phyloP scores from a whole-genome alignment of 2,329 filamentous ascomycete genomes.

The Alternaria atra region DNA sequence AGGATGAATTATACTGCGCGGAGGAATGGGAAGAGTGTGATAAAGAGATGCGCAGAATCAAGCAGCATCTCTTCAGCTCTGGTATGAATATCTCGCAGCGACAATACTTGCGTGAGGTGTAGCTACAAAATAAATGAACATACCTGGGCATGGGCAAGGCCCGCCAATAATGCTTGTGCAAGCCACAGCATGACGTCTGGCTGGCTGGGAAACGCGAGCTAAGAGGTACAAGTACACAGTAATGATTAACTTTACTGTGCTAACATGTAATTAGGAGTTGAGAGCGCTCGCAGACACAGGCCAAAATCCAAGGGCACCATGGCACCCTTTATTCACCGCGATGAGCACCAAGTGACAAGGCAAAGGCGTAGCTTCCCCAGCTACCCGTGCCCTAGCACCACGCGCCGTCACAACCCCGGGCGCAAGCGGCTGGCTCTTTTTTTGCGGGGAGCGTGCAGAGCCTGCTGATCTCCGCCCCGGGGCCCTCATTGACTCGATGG shows the following conservation, averaged over 20 bases:
- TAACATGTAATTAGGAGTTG: slow-evolving; percentile 21
- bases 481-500: slow-evolving; percentile 25
- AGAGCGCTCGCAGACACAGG: slow-evolving; percentile 21
- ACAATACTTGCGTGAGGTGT: slow-evolving; percentile 18
- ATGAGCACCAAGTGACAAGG: slow-evolving; percentile 10
- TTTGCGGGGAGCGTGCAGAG: slow-evolving; percentile 26
- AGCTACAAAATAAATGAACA: slow-evolving; percentile 27
- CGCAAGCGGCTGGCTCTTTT: slow-evolving; percentile 22
- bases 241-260: slow-evolving; percentile 22
- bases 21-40: slow-evolving; percentile 45
- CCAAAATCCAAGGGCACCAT: slow-evolving; percentile 21
- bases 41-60: slow-evolving; percentile 30
- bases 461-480: slow-evolving; percentile 34
- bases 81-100: slow-evolving; percentile 14
- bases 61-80: slow-evolving; percentile 40
- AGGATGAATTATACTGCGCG: slow-evolving; percentile 32
- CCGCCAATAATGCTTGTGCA: slow-evolving; percentile 45
- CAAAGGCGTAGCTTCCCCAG: slow-evolving; percentile 19
- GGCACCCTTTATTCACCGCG: slow-evolving; percentile 27
- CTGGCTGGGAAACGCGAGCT: slow-evolving; percentile 25
- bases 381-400: slow-evolving; percentile 25
- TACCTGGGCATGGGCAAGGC: slow-evolving; percentile 45
- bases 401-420: slow-evolving; percentile 18
- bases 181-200: slow-evolving; percentile 49
- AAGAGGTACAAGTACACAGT: slow-evolving; percentile 19